These are phyloP conservation scores for Chlamydomonas reinhardtii DNA, from an alignment of 163 green algal species.

Conservation along the genomic window DNA sequence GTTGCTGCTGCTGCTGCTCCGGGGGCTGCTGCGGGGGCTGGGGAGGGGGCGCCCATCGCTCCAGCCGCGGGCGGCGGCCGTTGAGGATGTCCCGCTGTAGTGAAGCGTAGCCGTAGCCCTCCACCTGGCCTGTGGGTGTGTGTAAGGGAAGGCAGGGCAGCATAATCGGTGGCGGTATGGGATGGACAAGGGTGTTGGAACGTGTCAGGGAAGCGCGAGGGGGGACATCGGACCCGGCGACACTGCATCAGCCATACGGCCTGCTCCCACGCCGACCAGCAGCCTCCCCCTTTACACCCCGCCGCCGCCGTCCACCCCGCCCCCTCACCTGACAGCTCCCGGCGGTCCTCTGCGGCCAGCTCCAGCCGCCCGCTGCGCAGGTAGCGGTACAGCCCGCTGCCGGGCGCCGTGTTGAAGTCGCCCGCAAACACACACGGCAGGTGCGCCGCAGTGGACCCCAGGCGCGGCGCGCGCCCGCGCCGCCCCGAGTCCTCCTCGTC, in stretches of 20 bases:
- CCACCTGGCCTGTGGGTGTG: conserved; percentile 41
- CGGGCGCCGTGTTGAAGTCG: conserved; percentile 61
- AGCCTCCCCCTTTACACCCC: neutral
- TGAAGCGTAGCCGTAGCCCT: conserved; percentile 43
- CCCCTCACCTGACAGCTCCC: conserved; percentile 60
- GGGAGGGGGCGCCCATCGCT: neutral
- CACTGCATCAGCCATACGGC: too few species aligned
- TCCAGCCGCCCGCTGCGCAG: conserved; percentile 57
- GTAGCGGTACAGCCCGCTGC: conserved; percentile 62
- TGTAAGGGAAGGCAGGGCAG: too few species aligned
- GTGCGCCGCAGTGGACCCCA: neutral
- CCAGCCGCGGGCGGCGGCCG: neutral
- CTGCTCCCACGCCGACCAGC: too few species aligned
- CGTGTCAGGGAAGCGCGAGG: too few species aligned
- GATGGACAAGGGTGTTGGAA: too few species aligned
- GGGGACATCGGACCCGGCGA: too few species aligned
- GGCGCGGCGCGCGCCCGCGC: neutral
- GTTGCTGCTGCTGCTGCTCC: neutral
- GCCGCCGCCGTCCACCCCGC: neutral
- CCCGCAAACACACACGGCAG: conserved; percentile 45
- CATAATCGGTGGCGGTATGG: too few species aligned
- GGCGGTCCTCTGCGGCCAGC: conserved; percentile 52
- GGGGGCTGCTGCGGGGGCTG: neutral
- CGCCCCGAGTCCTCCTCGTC: neutral
- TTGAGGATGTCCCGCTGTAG: conserved; percentile 14